These are phyloP conservation scores for Voacanga thouarsii DNA, from an alignment of 257 asterid genomes.

Conservation along the genomic window DNA sequence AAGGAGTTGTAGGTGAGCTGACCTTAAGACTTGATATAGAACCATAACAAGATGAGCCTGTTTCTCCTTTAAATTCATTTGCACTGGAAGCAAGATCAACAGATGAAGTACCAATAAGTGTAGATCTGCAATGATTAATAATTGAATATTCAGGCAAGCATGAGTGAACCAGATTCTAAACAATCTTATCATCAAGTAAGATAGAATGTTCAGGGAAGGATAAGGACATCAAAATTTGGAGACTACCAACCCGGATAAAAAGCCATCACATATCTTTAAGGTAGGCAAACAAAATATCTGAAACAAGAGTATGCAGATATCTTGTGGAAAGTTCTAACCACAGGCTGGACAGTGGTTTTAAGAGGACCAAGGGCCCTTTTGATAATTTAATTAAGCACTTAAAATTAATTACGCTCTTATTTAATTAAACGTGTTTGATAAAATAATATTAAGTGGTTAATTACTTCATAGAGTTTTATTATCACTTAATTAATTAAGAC, in stretches of 20 bases:
- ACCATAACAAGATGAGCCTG: constrained; percentile 31
- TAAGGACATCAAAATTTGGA: not conserved
- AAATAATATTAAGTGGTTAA: too few relatives aligned
- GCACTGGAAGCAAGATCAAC: constrained; percentile 40
- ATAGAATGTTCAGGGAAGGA: not conserved
- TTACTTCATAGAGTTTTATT: too few relatives aligned
- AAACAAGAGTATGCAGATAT: not conserved
- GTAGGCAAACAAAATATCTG: not conserved
- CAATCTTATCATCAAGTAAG: not conserved
- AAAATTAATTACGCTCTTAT: too few relatives aligned
- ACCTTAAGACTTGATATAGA: constrained; percentile 63
- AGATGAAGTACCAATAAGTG: constrained; percentile 44
- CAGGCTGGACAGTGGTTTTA: not conserved
- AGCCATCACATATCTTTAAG: not conserved
- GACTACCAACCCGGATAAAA: not conserved
- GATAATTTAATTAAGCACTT: too few relatives aligned
- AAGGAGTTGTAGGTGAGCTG: constrained; percentile 21
- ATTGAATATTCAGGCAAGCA: constrained; percentile 12
- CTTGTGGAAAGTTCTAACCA: too few relatives aligned
- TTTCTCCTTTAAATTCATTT: constrained; percentile 41
- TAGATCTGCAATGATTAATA: constrained; percentile 47
- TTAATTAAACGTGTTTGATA: too few relatives aligned
- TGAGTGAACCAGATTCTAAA: not conserved
- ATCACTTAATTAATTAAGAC: too few relatives aligned
- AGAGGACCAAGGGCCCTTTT: too few relatives aligned